These are phyloP conservation scores for Phytophthora idaei DNA, from an alignment of 352 stramenopile genomes.

Conservation along the genomic window DNA sequence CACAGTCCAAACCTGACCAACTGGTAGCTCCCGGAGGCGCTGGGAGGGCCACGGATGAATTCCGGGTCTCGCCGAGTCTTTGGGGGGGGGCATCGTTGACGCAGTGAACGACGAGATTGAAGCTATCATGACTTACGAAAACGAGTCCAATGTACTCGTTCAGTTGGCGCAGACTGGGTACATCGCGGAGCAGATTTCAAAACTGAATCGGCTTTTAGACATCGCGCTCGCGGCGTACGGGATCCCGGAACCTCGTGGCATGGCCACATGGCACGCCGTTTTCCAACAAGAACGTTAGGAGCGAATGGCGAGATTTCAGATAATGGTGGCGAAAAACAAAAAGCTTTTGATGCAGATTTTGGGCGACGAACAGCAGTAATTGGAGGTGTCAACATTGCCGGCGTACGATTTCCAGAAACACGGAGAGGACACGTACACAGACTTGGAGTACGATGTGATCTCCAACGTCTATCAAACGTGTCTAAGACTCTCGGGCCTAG, in stretches of 20 bases:
- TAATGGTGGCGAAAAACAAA: constrained; percentile 22
- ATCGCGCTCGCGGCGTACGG: constrained; percentile 21
- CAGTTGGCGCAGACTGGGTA: constrained; percentile 36
- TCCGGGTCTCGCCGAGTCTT: constrained; percentile 25
- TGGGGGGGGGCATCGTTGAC: constrained; percentile 19
- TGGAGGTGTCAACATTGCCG: constrained; percentile 34
- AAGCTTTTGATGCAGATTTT: constrained; percentile 12
- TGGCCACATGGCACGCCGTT: constrained; percentile 25
- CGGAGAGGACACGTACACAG: constrained; percentile 20
- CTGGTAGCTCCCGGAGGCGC: constrained; percentile 15
- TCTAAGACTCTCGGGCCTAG: constrained; percentile 19
- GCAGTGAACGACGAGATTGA: constrained; percentile 28
- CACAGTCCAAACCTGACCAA: constrained; percentile 14
- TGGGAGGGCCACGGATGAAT: constrained; percentile 10
- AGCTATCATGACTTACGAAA: constrained; percentile 26
- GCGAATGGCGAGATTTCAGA: constrained; percentile 25
- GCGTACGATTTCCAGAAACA: constrained; percentile 37
- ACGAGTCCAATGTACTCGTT: constrained; percentile 21
- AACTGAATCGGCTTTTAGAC: constrained; percentile 34
- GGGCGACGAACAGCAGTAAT: constrained; percentile 34
- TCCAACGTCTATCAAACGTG: constrained; percentile 25
- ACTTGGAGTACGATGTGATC: constrained; percentile 32
- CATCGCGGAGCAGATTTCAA: constrained; percentile 28
- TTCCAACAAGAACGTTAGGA: constrained; percentile 33
- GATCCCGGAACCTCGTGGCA: constrained; percentile 17